Base-by-base conservation (phyloP, 2,329 filamentous ascomycete species). In the Fusarium metavorans region DNA sequence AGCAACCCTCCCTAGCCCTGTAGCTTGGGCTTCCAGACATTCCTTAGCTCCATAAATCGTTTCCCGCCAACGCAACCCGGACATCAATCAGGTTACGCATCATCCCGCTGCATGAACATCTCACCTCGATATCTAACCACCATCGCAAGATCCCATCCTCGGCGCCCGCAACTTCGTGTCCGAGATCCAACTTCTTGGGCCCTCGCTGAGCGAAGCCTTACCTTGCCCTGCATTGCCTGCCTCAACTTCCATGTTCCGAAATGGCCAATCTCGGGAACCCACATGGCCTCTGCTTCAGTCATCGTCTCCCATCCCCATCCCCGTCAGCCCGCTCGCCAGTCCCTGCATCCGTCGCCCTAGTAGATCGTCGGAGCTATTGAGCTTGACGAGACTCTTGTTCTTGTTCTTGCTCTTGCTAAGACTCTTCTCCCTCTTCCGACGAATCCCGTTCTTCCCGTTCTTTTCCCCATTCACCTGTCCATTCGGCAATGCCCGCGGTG, bases 321-420 rank as follows among this genome's bases (percentile, higher is more conserved):
- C 87, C 27, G 88, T 88, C 78, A 91, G 77, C 0, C 88, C 86
- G 8, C 87, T 87, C 4, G 88, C 86, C 23, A 91, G 82, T 1
- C 89, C 89, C 67, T 90, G 86, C 89, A 91, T 91, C 57, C 89
- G 84, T 72, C 89, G 82, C 0, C 87, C 85, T 13, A 91, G 83
- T 74, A 91, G 76, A 75, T 91, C 89, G 67, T 91, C 89, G 43
- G 88, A 87, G 80, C 89, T 91, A 68, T 86, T 86, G 58, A 91
- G 83, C 81, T 87, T 88, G 16, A 89, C 82, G 34, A 90, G 76
- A 56, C 85, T 87, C 79, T 85, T 85, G 57, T 85, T 83, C 75
- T 84, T 85, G 50, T 85, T 83, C 76, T 84, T 89, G 61, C 68
- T 73, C 30, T 84, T 89, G 61, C 68, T 73, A 23, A 81, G 71